A percentile compares a stretch with the other conserved stretches of the same genome.
Conservation (phyloP, 140 eudicot species). For the Cichorium intybus region DNA sequence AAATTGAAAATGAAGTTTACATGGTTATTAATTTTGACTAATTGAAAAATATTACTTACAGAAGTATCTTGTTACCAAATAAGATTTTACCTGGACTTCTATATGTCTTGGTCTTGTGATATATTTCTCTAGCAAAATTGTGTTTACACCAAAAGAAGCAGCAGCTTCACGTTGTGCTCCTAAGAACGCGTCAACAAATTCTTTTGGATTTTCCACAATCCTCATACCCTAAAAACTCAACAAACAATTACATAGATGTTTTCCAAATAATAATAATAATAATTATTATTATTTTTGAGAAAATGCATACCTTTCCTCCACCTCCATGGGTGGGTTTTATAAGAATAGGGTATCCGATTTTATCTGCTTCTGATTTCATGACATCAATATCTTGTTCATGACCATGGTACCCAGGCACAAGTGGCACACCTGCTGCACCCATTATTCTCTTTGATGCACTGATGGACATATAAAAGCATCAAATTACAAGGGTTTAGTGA, state of each 20-base stretch:
- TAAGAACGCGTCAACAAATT: conserved; percentile 81
- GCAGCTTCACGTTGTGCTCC: conserved; percentile 99
- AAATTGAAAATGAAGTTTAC: conserved; percentile 16
- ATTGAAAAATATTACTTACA: not conserved
- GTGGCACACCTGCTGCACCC: conserved; percentile 99
- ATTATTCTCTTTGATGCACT: conserved; percentile 99
- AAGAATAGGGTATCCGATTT: conserved; percentile 89
- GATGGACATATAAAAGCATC: conserved; percentile 22
- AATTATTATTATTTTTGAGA: conserved; percentile 2
- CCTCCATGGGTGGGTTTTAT: conserved; percentile 99
- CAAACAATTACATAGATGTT: conserved; percentile 25
- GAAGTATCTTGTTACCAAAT: conserved; percentile 1
- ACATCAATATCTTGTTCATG: conserved; percentile 82
- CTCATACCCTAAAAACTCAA: conserved; percentile 79
- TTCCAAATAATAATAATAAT: too few relatives aligned
- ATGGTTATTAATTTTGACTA: not conserved
- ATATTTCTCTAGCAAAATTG: conserved; percentile 89
- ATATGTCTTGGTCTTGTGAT: conserved; percentile 95
- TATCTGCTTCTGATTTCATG: conserved; percentile 93
- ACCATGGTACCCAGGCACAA: conserved; percentile 99
- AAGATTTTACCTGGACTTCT: conserved; percentile 87
- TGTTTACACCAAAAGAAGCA: conserved; percentile 89
- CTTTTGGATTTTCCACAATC: conserved; percentile 79
- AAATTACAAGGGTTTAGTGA: conserved; percentile 13
- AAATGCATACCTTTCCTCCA: conserved; percentile 83